Percentiles rank a stretch among this genome's conserved stretches.
Evolutionary conservation across 306 rosid genomes (phyloP).

Genomic region (Prunus davidiana): DNA sequence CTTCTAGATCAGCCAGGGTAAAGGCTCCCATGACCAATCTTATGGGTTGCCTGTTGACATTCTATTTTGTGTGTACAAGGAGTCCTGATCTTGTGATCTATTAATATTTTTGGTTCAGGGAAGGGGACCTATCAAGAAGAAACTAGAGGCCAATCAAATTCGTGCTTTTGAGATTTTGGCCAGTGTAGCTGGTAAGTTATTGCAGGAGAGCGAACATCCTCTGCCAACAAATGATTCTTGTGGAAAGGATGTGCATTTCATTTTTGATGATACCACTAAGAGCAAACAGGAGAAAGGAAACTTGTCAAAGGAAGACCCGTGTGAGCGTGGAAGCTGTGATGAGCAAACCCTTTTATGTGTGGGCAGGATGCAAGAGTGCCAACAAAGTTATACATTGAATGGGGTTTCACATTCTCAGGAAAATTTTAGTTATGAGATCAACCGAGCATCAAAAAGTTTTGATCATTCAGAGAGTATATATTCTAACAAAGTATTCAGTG

Average conservation of each 20-base stretch:
- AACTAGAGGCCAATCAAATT: conserved; percentile 36
- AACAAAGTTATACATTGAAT: conserved; percentile 38
- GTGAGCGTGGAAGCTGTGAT: conserved; percentile 36
- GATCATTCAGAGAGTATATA: conserved; percentile 11
- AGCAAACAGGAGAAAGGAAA: conserved; percentile 21
- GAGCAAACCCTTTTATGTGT: conserved; percentile 20
- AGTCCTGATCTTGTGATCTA: conserved; percentile 14
- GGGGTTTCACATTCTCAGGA: conserved; percentile 19
- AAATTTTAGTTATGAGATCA: conserved; percentile 10
- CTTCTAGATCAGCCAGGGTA: conserved; percentile 69
- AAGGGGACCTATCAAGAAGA: conserved; percentile 51
- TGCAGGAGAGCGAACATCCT: conserved; percentile 43
- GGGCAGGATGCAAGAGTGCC: not conserved
- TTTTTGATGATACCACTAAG: conserved; percentile 13
- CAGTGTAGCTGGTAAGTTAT: conserved; percentile 58
- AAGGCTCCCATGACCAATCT: conserved; percentile 12
- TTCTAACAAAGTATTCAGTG: conserved; percentile 8
- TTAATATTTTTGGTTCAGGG: conserved; percentile 49
- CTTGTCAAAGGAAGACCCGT: conserved; percentile 30
- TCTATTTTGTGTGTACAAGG: not conserved
- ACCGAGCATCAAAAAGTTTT: conserved; percentile 20
- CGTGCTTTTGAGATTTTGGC: conserved; percentile 72
- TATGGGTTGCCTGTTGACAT: not conserved
- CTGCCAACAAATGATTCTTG: conserved; percentile 20
- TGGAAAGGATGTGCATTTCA: conserved; percentile 19